Conservation (phyloP, 768 basidiomycete species). For the Crepidotus variabilis region DNA sequence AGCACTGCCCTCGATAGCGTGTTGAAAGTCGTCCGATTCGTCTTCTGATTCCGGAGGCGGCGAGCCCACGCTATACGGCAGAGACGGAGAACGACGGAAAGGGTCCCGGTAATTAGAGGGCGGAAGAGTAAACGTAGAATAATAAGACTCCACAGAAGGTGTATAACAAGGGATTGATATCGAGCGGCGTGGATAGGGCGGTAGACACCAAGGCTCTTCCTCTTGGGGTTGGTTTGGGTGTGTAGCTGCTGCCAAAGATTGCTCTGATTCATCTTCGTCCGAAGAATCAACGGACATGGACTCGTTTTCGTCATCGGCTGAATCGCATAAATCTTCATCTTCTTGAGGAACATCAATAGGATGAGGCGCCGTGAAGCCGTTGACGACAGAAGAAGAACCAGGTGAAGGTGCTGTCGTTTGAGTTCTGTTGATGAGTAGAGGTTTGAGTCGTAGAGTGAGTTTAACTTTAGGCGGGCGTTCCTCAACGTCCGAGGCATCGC, state of each 20-base stretch:
- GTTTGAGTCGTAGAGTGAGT: conserved; percentile 62
- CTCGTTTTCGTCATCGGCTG: conserved; percentile 23
- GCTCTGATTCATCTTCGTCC: conserved; percentile 27
- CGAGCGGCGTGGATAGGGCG: conserved; percentile 54
- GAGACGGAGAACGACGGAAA: conserved; percentile 55
- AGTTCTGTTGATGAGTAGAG: conserved; percentile 25
- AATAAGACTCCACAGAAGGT: conserved; percentile 36
- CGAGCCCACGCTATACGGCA: conserved; percentile 54
- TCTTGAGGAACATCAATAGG: conserved; percentile 41
- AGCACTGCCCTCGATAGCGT: conserved; percentile 32
- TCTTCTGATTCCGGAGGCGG: conserved; percentile 73
- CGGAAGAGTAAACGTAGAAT: conserved; percentile 23
- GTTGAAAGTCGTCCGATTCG: conserved; percentile 48
- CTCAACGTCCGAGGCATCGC: conserved; percentile 28
- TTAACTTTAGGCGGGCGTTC: conserved; percentile 66
- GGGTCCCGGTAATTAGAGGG: conserved; percentile 22
- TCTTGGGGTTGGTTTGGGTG: conserved; percentile 17
- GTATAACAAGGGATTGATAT: conserved; percentile 56
- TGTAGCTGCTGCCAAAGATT: conserved; percentile 14
- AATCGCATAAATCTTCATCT: conserved; percentile 29
- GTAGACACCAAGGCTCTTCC: conserved; percentile 46
- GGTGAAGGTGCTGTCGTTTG: conserved; percentile 3
- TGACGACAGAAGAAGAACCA: conserved; percentile 12
- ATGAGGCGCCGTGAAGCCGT: conserved; percentile 23
- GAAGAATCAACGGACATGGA: conserved; percentile 42